Percentiles rank a stretch among this genome's conserved stretches.
Conservation (phyloP, 768 basidiomycete species). For the Phanerochaete carnosa region DNA sequence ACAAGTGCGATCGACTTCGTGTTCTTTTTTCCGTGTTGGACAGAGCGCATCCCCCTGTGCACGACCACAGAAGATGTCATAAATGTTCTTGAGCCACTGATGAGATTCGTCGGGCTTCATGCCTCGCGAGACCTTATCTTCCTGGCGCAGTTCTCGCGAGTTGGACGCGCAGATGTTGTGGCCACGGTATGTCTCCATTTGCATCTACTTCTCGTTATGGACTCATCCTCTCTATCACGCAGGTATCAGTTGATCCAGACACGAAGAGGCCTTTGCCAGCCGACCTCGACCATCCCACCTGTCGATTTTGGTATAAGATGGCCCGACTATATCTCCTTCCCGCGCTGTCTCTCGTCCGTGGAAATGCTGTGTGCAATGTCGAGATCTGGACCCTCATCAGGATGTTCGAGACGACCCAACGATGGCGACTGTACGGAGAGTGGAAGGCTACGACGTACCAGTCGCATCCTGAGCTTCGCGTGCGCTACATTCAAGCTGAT, state of each 20-base stretch:
- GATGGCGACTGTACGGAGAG: slow-evolving; percentile 94
- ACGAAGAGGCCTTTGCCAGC: slow-evolving; percentile 58
- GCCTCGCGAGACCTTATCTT: slow-evolving; percentile 75
- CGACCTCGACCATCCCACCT: slow-evolving; percentile 56
- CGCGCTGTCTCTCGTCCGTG: slow-evolving; percentile 77
- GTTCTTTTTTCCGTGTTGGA: slow-evolving; percentile 91
- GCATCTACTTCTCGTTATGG: neutral
- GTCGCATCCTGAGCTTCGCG: slow-evolving; percentile 73
- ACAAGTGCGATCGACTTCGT: slow-evolving; percentile 75
- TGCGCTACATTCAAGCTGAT: slow-evolving; percentile 80
- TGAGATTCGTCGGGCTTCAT: slow-evolving; percentile 78
- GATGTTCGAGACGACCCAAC: slow-evolving; percentile 70
- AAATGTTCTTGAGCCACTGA: slow-evolving; percentile 73
- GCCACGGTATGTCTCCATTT: slow-evolving; percentile 43
- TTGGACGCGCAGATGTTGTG: slow-evolving; percentile 65
- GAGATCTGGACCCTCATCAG: slow-evolving; percentile 92
- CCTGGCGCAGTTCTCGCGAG: slow-evolving; percentile 74
- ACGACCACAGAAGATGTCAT: slow-evolving; percentile 63
- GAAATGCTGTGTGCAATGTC: slow-evolving; percentile 84
- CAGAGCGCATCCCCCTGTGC: slow-evolving; percentile 64
- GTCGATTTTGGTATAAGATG: slow-evolving; percentile 83
- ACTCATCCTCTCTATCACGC: neutral
- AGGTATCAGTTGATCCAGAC: slow-evolving; percentile 52
- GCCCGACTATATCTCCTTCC: slow-evolving; percentile 82
- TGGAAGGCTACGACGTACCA: slow-evolving; percentile 79